Conservation (phyloP, 2,329 filamentous ascomycete species). For the Colletotrichum simmondsii region DNA sequence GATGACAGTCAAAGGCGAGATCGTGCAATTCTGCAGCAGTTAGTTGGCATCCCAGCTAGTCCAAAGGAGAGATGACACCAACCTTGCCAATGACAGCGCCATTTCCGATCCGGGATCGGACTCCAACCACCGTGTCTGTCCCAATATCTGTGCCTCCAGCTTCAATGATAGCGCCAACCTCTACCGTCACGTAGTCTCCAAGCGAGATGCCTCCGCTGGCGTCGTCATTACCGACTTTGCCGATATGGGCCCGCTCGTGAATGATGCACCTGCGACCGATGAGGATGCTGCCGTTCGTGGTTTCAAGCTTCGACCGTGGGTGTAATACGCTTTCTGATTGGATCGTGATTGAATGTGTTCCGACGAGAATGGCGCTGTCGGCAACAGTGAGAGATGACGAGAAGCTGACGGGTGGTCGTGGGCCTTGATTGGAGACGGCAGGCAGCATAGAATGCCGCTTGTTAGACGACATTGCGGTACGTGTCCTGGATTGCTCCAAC, state of each 20-base stretch:
- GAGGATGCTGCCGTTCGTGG: constrained; percentile 80
- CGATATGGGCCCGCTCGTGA: constrained; percentile 74
- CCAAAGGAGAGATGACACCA: background rate
- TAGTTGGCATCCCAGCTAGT: background rate
- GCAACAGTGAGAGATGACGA: constrained; percentile 70
- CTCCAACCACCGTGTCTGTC: constrained; percentile 69
- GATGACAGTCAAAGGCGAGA: constrained; percentile 73
- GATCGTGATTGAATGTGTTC: constrained; percentile 82
- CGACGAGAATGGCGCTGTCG: constrained; percentile 72
- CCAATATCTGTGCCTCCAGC: constrained; percentile 71
- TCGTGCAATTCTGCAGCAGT: constrained; percentile 70
- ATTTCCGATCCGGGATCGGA: constrained; percentile 67
- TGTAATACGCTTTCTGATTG: constrained; percentile 85
- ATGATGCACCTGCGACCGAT: constrained; percentile 86
- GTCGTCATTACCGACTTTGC: constrained; percentile 50
- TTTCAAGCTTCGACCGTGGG: constrained; percentile 83
- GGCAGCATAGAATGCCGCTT: constrained; percentile 69
- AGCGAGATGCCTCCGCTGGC: constrained; percentile 63
- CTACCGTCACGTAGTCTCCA: constrained; percentile 70
- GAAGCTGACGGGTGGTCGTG: constrained; percentile 71
- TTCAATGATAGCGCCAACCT: constrained; percentile 70
- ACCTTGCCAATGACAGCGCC: constrained; percentile 74
- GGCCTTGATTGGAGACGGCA: constrained; percentile 61
- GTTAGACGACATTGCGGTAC: constrained; percentile 50
- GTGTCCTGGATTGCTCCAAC: constrained; percentile 26